Evolutionary conservation across 768 basidiomycete species (phyloP).

Genomic region (Lenzites betulinus): DNA sequence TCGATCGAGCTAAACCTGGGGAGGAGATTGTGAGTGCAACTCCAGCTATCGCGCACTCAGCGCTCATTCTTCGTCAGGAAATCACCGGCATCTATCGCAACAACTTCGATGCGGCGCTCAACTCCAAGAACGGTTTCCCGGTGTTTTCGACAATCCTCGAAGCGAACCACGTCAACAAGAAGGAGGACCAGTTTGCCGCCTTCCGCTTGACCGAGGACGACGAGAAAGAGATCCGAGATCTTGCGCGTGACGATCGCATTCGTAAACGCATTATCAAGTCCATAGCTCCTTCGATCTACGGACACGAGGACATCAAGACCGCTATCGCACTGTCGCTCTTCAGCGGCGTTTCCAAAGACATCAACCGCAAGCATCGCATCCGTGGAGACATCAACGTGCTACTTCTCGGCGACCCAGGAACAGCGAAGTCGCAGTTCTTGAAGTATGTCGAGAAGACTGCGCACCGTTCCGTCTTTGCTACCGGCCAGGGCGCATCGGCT

Average conservation of each 20-base stretch:
- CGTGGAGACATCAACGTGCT: conserved; percentile 98
- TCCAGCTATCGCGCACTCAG: neutral
- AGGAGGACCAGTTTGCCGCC: conserved; percentile 98
- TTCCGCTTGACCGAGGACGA: conserved; percentile 97
- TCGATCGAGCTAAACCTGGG: conserved; percentile 97
- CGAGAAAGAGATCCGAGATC: conserved; percentile 84
- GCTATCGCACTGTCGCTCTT: conserved; percentile 95
- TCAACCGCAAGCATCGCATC: conserved; percentile 94
- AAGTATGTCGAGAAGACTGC: conserved; percentile 99
- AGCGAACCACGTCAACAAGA: conserved; percentile 98
- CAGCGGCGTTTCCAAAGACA: conserved; percentile 91
- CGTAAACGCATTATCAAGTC: conserved; percentile 98
- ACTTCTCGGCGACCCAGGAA: conserved; percentile 95
- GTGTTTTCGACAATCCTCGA: conserved; percentile 99
- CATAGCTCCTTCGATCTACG: conserved; percentile 98
- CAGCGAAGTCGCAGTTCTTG: conserved; percentile 98
- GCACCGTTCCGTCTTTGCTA: conserved; percentile 95
- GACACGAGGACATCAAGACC: conserved; percentile 99
- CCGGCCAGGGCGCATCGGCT: conserved; percentile 96
- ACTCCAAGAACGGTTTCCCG: conserved; percentile 98
- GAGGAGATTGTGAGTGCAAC: conserved; percentile 83
- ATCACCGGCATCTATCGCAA: conserved; percentile 98
- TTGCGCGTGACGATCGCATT: conserved; percentile 91
- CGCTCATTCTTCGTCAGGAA: conserved; percentile 56
- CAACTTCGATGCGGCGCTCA: conserved; percentile 97